Percentiles rank a stretch among this genome's conserved stretches.
phyloP scores from a whole-genome alignment of 2,329 filamentous ascomycete species.

The Colletotrichum sp. region DNA sequence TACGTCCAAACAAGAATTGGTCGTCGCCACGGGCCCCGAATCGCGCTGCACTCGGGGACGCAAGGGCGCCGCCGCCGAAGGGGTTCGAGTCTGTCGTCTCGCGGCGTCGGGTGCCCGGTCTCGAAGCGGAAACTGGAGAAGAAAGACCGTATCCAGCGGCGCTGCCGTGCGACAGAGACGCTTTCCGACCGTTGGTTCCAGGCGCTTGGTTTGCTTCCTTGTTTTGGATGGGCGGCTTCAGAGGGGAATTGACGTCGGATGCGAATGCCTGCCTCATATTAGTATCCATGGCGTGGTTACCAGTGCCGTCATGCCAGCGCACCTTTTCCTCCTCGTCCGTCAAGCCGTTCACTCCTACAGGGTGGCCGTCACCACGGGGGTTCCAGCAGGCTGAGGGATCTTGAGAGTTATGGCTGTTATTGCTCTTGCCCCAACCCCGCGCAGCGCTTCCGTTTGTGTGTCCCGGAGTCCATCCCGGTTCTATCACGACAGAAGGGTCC shows the following conservation, averaged over 20 bases:
- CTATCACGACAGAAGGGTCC: slow-evolving; percentile 69
- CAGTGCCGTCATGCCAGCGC: slow-evolving; percentile 27
- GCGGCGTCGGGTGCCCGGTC: slow-evolving; percentile 79
- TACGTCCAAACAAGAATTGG: slow-evolving; percentile 63
- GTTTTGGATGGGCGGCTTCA: slow-evolving; percentile 85
- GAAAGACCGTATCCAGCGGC: slow-evolving; percentile 70
- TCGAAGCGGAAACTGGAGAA: slow-evolving; percentile 73
- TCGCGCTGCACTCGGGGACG: slow-evolving; percentile 66
- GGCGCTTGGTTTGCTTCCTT: slow-evolving; percentile 62
- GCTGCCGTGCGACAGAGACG: slow-evolving; percentile 77
- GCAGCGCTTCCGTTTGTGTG: slow-evolving; percentile 67
- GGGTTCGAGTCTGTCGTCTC: slow-evolving; percentile 78
- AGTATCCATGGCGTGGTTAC: background rate
- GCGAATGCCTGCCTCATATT: slow-evolving; percentile 69
- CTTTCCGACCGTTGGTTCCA: slow-evolving; percentile 75
- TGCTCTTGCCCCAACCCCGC: slow-evolving; percentile 78
- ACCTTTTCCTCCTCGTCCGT: slow-evolving; percentile 65
- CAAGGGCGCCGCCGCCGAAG: slow-evolving; percentile 54
- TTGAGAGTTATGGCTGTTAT: slow-evolving; percentile 74
- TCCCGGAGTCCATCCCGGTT: slow-evolving; percentile 80
- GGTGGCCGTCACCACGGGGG: slow-evolving; percentile 68
- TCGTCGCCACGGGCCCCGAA: slow-evolving; percentile 65
- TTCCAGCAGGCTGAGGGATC: slow-evolving; percentile 97
- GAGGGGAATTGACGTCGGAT: slow-evolving; percentile 88
- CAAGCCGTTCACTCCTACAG: slow-evolving; percentile 77